Base-by-base conservation (phyloP, 306 rosid genomes). In the Comarum palustre region DNA sequence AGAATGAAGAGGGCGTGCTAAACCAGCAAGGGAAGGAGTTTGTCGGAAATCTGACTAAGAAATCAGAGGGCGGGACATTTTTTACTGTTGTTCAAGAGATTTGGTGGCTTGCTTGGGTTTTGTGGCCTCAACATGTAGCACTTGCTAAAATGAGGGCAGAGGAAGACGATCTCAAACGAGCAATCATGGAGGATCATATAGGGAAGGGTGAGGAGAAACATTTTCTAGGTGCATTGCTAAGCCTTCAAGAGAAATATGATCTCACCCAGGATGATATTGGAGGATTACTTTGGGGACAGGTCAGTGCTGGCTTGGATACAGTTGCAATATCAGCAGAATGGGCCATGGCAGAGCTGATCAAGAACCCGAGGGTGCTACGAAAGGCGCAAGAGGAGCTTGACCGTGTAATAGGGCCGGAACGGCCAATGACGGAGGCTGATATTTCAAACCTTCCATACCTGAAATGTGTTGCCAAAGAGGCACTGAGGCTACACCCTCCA, bases 231-330 rank as follows among this genome's bases (percentile, higher is more conserved):
- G 92, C 96, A 0, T 85, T 91, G 68, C 89, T 86, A 43, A 89
- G 88, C 2, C 47, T 91, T 80, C 83, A 94, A 71, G 90, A 86
- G 8, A 77, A 88, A 61, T 86, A 91, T 66, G 96, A 91, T 75
- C 91, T 94, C 14, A 80, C 89, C 38, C 90, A 94, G 66, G 98
- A 94, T 70, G 91, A 88, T 67, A 86, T 94, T 79, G 90, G 85
- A 45, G 96, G 91, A 22, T 90, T 89, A 50, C 96, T 89, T 51
- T 91, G 98, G 98, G 97, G 91, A 61, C 91, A 90, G 97, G 86
- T 93, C 71, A 85, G 87, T 0, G 96, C 97, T 29, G 98, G 98
- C 51, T 84, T 72, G 89, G 96, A 90, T 84, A 93, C 98, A 4
- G 81, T 90, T 0, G 83, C 94, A 6, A 87, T 93, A 9, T 75